Evolutionary conservation across 1,139 yeast species (phyloP).

Genomic region (Candida albicans): DNA sequence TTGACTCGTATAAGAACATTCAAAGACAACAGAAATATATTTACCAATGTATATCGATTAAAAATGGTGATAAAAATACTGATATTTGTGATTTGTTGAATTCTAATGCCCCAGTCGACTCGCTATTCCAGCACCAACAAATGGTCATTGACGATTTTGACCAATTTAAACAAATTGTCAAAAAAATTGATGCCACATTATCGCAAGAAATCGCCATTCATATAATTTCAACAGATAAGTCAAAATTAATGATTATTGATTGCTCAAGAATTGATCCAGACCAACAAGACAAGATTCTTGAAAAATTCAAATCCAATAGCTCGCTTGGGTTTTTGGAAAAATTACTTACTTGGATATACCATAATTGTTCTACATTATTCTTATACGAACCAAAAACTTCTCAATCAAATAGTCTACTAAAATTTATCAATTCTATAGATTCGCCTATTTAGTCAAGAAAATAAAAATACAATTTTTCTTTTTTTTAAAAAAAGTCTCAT

Average conservation of each 20-base stretch:
- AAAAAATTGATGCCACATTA: background rate
- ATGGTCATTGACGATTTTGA: conserved; percentile 18
- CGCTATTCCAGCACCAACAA: conserved; percentile 18
- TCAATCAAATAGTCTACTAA: conserved; percentile 16
- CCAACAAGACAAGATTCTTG: conserved; percentile 3
- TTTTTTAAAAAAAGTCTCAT: no score
- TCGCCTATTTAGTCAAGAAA: conserved; percentile 14
- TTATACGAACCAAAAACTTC: conserved; percentile 5
- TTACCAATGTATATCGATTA: conserved; percentile 12
- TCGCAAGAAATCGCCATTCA: conserved; percentile 3
- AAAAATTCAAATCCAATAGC: background rate
- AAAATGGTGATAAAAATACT: background rate
- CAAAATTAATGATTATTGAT: conserved; percentile 8
- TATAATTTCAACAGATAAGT: conserved; percentile 2
- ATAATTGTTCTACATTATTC: conserved; percentile 6
- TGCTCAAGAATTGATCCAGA: conserved; percentile 3
- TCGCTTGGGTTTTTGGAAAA: background rate
- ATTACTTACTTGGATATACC: conserved; percentile 5
- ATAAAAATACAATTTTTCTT: background rate
- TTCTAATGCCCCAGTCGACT: conserved; percentile 8
- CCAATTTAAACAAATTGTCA: conserved; percentile 3
- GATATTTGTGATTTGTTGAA: conserved; percentile 6
- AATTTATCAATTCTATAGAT: conserved; percentile 18
- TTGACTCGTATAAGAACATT: conserved; percentile 1
- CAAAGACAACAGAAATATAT: background rate